A percentile compares a stretch with the other conserved stretches of the same genome.
Evolutionary conservation across 1,284 basidiomycete species (phyloP).

Genomic region (Stereum hirsutum): DNA sequence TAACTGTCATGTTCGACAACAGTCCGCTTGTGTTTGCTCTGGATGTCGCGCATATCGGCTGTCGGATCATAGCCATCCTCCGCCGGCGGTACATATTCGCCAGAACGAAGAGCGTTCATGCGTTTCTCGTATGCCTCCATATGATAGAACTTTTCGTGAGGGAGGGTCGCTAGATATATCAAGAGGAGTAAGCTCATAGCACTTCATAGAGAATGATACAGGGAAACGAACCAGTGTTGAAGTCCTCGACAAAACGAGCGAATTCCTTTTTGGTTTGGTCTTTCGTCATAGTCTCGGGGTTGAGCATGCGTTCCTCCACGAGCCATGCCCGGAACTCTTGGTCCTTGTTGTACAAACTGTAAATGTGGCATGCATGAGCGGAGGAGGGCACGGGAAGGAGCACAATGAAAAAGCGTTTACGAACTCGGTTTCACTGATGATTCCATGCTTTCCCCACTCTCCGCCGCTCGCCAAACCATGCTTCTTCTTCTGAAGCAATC

Average conservation of each 20-base stretch:
- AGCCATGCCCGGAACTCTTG: slow-evolving; percentile 87
- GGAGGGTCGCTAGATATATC: slow-evolving; percentile 65
- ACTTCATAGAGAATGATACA: not conserved
- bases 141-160: slow-evolving; percentile 89
- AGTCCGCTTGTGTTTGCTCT: slow-evolving; percentile 55
- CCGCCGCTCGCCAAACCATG: slow-evolving; percentile 42
- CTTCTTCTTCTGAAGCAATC: slow-evolving; percentile 36
- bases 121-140: slow-evolving; percentile 73
- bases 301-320: slow-evolving; percentile 81
- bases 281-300: slow-evolving; percentile 78
- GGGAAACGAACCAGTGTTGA: slow-evolving; percentile 63
- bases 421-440: slow-evolving; percentile 77
- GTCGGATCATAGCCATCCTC: slow-evolving; percentile 68
- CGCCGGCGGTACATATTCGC: slow-evolving; percentile 64
- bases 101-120: slow-evolving; percentile 74
- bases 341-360: slow-evolving; percentile 69
- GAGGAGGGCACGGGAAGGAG: not conserved
- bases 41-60: slow-evolving; percentile 73
- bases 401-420: slow-evolving; percentile 21
- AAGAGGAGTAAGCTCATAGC: slow-evolving; percentile 1
- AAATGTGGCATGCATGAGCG: no score
- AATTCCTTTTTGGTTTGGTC: slow-evolving; percentile 83
- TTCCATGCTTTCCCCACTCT: slow-evolving; percentile 85
- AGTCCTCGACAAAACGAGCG: slow-evolving; percentile 73
- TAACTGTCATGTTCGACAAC: slow-evolving; percentile 58